A percentile compares a stretch with the other conserved stretches of the same genome.
Conservation (phyloP, 768 basidiomycete genomes). For the Lactarius sanguifluus region DNA sequence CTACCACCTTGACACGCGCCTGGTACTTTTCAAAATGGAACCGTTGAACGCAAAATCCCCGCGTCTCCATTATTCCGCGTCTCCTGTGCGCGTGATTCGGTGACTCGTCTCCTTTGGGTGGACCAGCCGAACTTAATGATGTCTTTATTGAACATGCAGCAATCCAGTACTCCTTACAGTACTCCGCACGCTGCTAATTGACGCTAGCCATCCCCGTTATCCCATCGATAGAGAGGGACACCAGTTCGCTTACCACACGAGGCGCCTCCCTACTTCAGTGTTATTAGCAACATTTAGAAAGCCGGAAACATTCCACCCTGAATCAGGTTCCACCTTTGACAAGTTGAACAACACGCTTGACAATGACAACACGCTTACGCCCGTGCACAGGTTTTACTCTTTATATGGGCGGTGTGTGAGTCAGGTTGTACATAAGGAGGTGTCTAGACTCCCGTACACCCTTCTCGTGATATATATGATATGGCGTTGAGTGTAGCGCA, state of each 20-base stretch:
- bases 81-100: constrained; percentile 5
- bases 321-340: neutral
- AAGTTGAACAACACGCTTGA: no score
- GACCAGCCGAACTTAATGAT: neutral
- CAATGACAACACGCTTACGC: neutral
- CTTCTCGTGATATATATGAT: neutral
- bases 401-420: neutral
- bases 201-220: neutral
- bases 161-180: neutral
- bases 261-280: neutral
- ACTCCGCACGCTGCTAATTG: neutral
- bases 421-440: neutral
- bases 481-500: neutral
- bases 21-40: neutral
- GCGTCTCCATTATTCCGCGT: neutral
- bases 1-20: neutral
- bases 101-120: neutral
- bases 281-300: neutral
- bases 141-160: neutral
- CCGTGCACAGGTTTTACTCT: neutral
- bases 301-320: neutral
- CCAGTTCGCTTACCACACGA: constrained; percentile 12
- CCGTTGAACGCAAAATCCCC: neutral
- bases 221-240: constrained; percentile 13
- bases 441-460: neutral